Base-by-base conservation (phyloP, 2,329 filamentous ascomycete species). In the Colletotrichum acutatum region DNA sequence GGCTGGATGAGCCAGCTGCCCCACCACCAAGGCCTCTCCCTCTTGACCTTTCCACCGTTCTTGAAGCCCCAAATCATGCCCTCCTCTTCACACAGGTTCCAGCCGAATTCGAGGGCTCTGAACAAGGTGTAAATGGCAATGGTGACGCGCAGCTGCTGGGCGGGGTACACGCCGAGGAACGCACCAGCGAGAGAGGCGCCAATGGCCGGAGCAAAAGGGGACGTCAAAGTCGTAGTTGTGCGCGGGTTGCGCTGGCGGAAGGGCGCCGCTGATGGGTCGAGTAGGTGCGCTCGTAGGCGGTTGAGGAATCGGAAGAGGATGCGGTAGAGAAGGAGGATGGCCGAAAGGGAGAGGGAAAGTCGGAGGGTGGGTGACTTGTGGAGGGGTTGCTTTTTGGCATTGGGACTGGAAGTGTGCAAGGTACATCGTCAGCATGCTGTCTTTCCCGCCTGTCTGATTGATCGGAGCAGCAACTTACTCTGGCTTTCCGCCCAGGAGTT, bases 241-340 rank as follows among this genome's bases (percentile, higher is more conserved):
- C 90, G 90, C 0, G 95, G 95, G 78, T 98, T 98, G 66, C 96
- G 92, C 70, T 88, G 86, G 16, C 95, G 90, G 83, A 98, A 98
- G 0, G 94, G 92, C 67, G 90, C 89, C 1, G 95, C 95, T 69
- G 94, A 90, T n/a, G 94, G 90, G 46, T 93, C 92, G 54, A 97
- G 90, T 4, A 99, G 87, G 75, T 95, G 94, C 1, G 89, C 87
- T 60, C 96, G 92, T 56, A 98, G 86, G 32, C 94, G 90, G 30
- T 90, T 90, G 78, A 98, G 94, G 86, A 98, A 98, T 72, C 96
- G 94, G 84, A 96, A 95, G 30, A 98, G 90, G 1, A 98, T 87
- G 34, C 97, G 91, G 81, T 99, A 97, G 74, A 97, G 90, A 56
- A 98, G 90, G 24, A 98, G 88, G 75, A 98, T 95, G 3, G 94